phyloP scores from a whole-genome alignment of 2,329 filamentous ascomycete genomes.

The Tricladium varicosporioides region DNA sequence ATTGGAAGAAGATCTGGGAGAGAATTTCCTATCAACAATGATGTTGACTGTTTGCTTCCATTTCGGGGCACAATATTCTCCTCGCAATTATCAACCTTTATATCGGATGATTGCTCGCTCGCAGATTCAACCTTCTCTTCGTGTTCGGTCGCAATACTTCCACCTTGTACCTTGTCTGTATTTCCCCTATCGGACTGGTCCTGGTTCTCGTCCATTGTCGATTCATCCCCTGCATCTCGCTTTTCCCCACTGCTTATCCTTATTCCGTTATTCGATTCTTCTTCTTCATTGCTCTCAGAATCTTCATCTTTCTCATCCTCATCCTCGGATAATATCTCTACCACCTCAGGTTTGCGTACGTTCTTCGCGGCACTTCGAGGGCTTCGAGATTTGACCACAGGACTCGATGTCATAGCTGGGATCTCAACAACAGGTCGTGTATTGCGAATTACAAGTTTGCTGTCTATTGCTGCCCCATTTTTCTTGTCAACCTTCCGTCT shows the following conservation, averaged over 20 bases:
- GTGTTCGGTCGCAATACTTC: neutral
- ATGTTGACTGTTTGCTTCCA: neutral
- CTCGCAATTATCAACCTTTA: neutral
- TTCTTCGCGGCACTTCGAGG: neutral
- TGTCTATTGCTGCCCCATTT: constrained; percentile 22
- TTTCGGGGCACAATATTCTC: neutral
- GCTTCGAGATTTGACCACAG: neutral
- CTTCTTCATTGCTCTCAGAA: neutral
- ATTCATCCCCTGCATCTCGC: neutral
- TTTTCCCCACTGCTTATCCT: neutral
- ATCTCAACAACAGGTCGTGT: constrained; percentile 27
- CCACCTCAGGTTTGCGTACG: neutral
- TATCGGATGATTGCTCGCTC: neutral
- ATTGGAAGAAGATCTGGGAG: constrained; percentile 31
- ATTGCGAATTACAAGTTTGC: constrained; percentile 11
- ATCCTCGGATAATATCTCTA: constrained; percentile 5
- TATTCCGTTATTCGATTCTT: too few relatives aligned
- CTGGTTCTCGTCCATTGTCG: neutral
- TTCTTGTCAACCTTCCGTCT: constrained; percentile 20
- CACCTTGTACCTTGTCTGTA: neutral
- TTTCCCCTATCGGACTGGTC: neutral
- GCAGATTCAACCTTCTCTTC: neutral
- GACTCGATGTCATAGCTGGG: constrained; percentile 11
- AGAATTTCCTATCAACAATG: neutral
- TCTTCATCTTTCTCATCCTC: constrained; percentile 3